A percentile compares a stretch with the other conserved stretches of the same genome.
Evolutionary conservation across 2,329 filamentous ascomycete species (phyloP).

Genomic region (Fusarium buxicola): DNA sequence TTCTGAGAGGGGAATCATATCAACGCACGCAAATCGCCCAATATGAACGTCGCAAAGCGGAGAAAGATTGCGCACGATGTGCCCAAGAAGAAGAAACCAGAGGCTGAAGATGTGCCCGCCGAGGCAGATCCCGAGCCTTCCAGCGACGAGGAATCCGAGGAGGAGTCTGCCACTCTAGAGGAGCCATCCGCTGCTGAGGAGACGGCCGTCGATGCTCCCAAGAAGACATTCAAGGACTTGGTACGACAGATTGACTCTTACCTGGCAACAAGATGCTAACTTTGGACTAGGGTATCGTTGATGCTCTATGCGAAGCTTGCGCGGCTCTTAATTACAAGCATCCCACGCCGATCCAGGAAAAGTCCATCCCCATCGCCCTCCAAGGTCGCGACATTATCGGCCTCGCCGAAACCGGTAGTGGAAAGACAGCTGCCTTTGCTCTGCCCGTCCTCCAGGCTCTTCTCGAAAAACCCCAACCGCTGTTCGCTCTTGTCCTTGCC

Average conservation of each 20-base stretch:
- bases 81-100: conserved; percentile 38
- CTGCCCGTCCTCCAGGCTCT: conserved; percentile 92
- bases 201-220: conserved; percentile 51
- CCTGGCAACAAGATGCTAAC: conserved; percentile 20
- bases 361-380: conserved; percentile 85
- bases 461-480: conserved; percentile 85
- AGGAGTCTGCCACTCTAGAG: conserved; percentile 52
- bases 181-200: conserved; percentile 49
- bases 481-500: conserved; percentile 91
- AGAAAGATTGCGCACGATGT: conserved; percentile 54
- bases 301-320: conserved; percentile 90
- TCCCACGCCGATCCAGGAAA: conserved; percentile 88
- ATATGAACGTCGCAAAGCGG: conserved; percentile 55
- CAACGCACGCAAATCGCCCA: conserved; percentile 25
- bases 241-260: conserved; percentile 49
- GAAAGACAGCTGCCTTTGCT: conserved; percentile 96
- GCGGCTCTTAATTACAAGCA: conserved; percentile 82
- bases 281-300: conserved; percentile 75
- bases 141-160: conserved; percentile 41
- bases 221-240: conserved; percentile 77
- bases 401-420: conserved; percentile 92
- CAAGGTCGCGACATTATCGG: conserved; percentile 89
- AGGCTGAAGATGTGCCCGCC: conserved; percentile 19
- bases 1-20: conserved; percentile 2
- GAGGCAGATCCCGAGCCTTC: conserved; percentile 34